phyloP scores from a whole-genome alignment of 169 alveolate genomes.

The Cryptosporidium baileyi region DNA sequence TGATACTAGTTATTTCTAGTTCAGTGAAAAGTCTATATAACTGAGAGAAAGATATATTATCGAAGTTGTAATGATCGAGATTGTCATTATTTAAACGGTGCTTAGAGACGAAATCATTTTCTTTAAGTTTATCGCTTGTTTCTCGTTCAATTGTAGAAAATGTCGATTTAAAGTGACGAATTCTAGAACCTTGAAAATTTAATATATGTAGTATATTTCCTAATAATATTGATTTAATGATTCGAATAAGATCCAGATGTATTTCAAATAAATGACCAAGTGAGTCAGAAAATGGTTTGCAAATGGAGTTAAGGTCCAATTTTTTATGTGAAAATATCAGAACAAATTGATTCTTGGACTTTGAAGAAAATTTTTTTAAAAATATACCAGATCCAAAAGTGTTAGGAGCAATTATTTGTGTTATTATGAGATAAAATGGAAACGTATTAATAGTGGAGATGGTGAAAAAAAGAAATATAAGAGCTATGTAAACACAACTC shows the following conservation, averaged over 20 bases:
- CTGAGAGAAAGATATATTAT: conserved; percentile 4
- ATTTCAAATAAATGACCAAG: conserved; percentile 5
- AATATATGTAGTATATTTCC: conserved; percentile 52
- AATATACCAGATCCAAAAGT: conserved; percentile 50
- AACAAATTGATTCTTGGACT: conserved; percentile 7
- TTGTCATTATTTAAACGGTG: neutral
- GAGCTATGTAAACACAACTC: conserved; percentile 38
- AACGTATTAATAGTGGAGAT: conserved; percentile 32
- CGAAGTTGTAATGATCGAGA: conserved; percentile 39
- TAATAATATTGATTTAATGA: conserved; percentile 16
- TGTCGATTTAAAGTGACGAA: conserved; percentile 38
- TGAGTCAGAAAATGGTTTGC: conserved; percentile 51
- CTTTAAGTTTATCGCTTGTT: neutral
- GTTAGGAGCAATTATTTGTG: neutral
- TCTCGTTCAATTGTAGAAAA: neutral
- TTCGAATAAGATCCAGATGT: conserved; percentile 34
- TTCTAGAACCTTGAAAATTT: conserved; percentile 20
- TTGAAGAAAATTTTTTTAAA: neutral
- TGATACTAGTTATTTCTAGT: too few species aligned
- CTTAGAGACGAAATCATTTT: neutral
- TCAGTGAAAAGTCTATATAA: neutral
- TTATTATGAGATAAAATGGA: conserved; percentile 13
- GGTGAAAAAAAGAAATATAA: conserved; percentile 12
- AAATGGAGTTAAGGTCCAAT: conserved; percentile 5
- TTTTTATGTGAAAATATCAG: conserved; percentile 28